Conservation (phyloP, 306 rosid species). For the Prunus kanzakura region DNA sequence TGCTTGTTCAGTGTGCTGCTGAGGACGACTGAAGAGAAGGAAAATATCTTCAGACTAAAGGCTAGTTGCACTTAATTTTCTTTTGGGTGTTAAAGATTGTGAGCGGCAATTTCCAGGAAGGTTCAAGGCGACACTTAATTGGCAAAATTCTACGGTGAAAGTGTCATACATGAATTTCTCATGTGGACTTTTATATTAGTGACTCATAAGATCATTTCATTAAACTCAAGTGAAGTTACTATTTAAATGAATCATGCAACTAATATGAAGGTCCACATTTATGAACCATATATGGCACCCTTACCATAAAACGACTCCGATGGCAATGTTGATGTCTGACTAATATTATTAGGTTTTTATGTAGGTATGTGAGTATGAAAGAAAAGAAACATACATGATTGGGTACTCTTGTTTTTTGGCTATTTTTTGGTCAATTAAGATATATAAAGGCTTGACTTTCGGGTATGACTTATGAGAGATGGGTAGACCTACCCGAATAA, state of each 20-base stretch:
- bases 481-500: neutral
- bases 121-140: neutral
- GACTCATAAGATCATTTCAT: too few species aligned
- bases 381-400: neutral
- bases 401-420: neutral
- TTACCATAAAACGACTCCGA: too few species aligned
- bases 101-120: neutral
- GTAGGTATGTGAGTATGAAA: neutral
- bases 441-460: neutral
- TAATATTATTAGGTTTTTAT: neutral
- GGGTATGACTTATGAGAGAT: neutral
- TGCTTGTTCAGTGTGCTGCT: neutral
- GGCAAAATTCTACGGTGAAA: too few species aligned
- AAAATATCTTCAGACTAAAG: too few species aligned
- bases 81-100: neutral
- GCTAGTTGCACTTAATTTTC: too few species aligned
- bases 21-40: neutral
- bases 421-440: neutral
- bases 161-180: too few species aligned
- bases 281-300: fast-evolving
- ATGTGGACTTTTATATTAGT: fast-evolving
- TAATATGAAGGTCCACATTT: too few species aligned
- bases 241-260: too few species aligned
- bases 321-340: neutral
- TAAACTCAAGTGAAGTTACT: too few species aligned